A percentile compares a stretch with the other conserved stretches of the same genome.
phyloP scores from a whole-genome alignment of 1,139 yeast species.

The Lodderomyces theae region DNA sequence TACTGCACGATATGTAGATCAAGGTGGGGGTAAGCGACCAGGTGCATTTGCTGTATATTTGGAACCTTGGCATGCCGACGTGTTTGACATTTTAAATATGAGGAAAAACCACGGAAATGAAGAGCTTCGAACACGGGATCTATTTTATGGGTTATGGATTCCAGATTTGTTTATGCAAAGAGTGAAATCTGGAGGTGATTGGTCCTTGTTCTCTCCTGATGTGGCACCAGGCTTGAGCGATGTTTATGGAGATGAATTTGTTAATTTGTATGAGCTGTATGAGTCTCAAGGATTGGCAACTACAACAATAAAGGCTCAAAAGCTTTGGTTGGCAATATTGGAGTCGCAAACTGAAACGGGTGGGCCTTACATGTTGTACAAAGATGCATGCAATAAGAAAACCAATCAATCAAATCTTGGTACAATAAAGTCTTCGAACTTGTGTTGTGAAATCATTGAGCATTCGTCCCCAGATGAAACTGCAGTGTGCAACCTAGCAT shows the following conservation, averaged over 20 bases:
- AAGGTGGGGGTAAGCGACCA: constrained; percentile 62
- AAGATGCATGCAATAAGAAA: constrained; percentile 54
- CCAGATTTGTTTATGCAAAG: constrained; percentile 59
- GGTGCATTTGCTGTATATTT: constrained; percentile 62
- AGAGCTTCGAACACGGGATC: constrained; percentile 54
- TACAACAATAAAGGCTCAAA: constrained; percentile 46
- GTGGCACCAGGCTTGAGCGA: constrained; percentile 52
- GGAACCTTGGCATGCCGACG: constrained; percentile 63
- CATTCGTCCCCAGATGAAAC: constrained; percentile 54
- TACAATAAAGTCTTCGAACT: constrained; percentile 53
- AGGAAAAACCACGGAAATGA: constrained; percentile 59
- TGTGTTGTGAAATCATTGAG: constrained; percentile 58
- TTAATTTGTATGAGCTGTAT: constrained; percentile 41
- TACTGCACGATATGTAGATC: constrained; percentile 61
- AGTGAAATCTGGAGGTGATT: constrained; percentile 46
- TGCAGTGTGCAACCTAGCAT: constrained; percentile 57
- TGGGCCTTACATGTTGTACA: constrained; percentile 56
- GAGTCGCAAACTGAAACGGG: constrained; percentile 62
- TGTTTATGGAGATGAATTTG: constrained; percentile 50
- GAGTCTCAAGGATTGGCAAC: constrained; percentile 42
- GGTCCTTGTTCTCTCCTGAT: constrained; percentile 58
- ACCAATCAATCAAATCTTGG: constrained; percentile 58
- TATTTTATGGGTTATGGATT: constrained; percentile 58
- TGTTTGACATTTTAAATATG: constrained; percentile 50
- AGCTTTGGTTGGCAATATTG: constrained; percentile 51